These are phyloP conservation scores for Cordyceps pruinosa DNA, from an alignment of 2,329 filamentous ascomycete species.

Conservation along the genomic window DNA sequence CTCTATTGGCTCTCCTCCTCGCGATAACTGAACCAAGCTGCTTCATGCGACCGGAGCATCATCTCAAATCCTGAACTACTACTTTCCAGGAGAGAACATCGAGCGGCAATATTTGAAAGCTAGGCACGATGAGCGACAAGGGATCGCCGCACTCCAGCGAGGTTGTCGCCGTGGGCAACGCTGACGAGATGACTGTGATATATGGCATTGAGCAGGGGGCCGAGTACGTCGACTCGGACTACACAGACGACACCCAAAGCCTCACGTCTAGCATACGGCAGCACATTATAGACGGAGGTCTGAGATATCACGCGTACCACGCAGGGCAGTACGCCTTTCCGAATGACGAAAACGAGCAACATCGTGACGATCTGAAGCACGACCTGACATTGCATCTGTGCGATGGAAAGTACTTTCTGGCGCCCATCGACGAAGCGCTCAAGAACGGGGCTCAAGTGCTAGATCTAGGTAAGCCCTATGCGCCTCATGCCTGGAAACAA, in stretches of 20 bases:
- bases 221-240: conserved; percentile 18
- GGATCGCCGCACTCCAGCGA: neutral
- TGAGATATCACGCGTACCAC: conserved; percentile 35
- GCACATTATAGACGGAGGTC: conserved; percentile 34
- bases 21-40: too few species aligned
- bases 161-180: conserved; percentile 24
- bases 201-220: conserved; percentile 27
- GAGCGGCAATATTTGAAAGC: neutral
- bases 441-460: conserved; percentile 34
- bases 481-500: conserved; percentile 1
- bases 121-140: neutral
- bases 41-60: too few species aligned
- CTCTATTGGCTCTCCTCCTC: neutral
- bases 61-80: too few species aligned
- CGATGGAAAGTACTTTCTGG: conserved; percentile 35
- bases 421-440: conserved; percentile 35
- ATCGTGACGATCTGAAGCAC: conserved; percentile 36
- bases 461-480: conserved; percentile 35
- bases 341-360: conserved; percentile 37
- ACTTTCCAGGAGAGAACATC: neutral
- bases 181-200: conserved; percentile 24
- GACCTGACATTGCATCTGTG: conserved; percentile 33
- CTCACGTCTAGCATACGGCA: conserved; percentile 37
- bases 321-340: conserved; percentile 37
- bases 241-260: conserved; percentile 31